These are phyloP conservation scores for Rosa rugosa DNA, from an alignment of 306 rosid genomes.

Conservation along the genomic window DNA sequence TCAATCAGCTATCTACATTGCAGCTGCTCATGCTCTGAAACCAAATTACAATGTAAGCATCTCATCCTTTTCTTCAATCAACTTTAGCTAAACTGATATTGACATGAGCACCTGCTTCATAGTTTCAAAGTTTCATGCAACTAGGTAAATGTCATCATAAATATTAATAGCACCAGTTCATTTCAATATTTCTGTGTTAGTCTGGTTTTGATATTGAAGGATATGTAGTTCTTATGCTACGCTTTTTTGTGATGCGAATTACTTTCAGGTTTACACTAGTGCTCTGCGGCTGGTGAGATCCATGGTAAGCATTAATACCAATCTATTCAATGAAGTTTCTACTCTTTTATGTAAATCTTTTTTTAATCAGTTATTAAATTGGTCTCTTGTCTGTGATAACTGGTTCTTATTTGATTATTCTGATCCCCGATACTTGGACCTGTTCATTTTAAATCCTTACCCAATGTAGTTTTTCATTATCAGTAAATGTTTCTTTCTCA, in stretches of 20 bases:
- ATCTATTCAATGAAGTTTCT: not conserved
- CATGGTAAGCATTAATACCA: conserved; percentile 61
- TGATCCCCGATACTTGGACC: not conserved
- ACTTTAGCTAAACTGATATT: conserved; percentile 3
- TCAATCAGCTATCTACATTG: conserved; percentile 98
- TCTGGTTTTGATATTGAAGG: not conserved
- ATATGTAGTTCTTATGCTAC: conserved; percentile 6
- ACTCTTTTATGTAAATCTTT: not conserved
- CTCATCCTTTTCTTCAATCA: conserved; percentile 16
- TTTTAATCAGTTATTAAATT: not conserved
- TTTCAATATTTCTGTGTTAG: not conserved
- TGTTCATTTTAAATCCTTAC: not conserved
- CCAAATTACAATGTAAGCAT: conserved; percentile 82
- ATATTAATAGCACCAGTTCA: not conserved
- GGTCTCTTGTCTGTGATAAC: not conserved
- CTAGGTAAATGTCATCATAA: not conserved
- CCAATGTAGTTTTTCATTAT: not conserved
- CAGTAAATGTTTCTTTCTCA: not conserved
- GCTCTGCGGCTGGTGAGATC: conserved; percentile 98
- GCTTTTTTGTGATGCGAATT: conserved; percentile 12
- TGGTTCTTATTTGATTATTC: not conserved
- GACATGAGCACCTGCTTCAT: not conserved
- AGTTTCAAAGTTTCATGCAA: not conserved
- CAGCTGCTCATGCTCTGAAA: conserved; percentile 98
- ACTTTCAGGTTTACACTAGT: conserved; percentile 86